phyloP scores from a whole-genome alignment of 805 yeast species.

The Yamadazyma scolyti region DNA sequence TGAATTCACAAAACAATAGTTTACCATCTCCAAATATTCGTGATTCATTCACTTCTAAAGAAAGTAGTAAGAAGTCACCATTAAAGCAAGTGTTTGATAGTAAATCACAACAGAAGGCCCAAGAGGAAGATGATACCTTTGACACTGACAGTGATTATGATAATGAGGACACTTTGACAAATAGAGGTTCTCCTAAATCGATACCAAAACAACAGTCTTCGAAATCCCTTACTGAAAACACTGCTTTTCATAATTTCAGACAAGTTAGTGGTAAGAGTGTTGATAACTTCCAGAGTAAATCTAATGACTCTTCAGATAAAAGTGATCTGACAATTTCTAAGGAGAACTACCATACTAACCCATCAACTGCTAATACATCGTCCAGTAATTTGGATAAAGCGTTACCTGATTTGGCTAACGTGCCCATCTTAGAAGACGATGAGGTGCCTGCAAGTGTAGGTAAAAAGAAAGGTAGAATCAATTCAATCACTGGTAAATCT shows the following conservation, averaged over 20 bases:
- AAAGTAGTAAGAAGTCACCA: constrained; percentile 4
- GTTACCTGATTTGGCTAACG: not conserved
- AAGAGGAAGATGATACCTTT: constrained; percentile 1
- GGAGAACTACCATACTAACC: constrained; percentile 11
- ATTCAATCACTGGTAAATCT: constrained; percentile 25
- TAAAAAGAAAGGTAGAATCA: constrained; percentile 15
- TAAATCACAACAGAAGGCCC: too few relatives aligned
- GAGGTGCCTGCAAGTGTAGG: not conserved
- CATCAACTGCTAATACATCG: constrained; percentile 16
- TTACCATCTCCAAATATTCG: constrained; percentile 11
- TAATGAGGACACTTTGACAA: constrained; percentile 8
- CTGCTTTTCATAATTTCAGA: constrained; percentile 34
- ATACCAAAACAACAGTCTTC: constrained; percentile 15
- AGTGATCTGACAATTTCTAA: constrained; percentile 9
- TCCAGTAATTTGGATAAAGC: constrained; percentile 6
- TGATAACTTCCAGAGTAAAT: constrained; percentile 2
- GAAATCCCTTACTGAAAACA: constrained; percentile 29
- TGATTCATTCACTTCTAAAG: constrained; percentile 9
- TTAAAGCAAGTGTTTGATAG: not conserved
- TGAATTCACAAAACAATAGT: constrained; percentile 9
- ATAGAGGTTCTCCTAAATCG: constrained; percentile 5
- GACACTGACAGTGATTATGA: constrained; percentile 8
- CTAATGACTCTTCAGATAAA: constrained; percentile 12
- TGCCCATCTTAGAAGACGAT: not conserved
- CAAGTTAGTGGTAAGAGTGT: not conserved